Percentiles rank a stretch among this genome's conserved stretches.
These are phyloP conservation scores for Zychaea mexicana DNA, from an alignment of 371 early-diverging fungal genomes.

Conservation along the genomic window DNA sequence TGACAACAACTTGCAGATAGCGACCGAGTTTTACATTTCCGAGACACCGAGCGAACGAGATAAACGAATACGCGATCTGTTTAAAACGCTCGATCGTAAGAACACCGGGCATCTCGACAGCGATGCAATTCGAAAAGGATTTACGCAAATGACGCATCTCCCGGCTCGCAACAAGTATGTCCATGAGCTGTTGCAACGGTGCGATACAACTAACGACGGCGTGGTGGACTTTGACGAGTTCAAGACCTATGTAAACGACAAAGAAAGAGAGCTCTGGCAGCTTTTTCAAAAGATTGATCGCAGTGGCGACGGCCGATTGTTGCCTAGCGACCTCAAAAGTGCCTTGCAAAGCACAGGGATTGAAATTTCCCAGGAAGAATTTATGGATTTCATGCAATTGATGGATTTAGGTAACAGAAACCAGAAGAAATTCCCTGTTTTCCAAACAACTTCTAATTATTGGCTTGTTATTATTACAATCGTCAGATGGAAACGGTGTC, in stretches of 20 bases:
- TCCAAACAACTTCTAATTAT: too few species aligned
- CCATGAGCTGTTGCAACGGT: conserved; percentile 52
- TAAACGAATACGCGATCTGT: conserved; percentile 41
- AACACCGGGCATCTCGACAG: conserved; percentile 35
- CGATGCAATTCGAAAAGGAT: conserved; percentile 41
- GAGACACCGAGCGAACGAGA: conserved; percentile 45
- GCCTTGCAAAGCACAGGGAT: conserved; percentile 62
- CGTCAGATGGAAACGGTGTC: conserved; percentile 56
- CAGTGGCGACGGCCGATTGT: conserved; percentile 59
- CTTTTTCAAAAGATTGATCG: conserved; percentile 65
- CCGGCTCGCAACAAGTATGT: conserved; percentile 46
- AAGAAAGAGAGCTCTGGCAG: conserved; percentile 63
- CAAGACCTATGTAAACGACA: conserved; percentile 60
- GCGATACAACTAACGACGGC: conserved; percentile 59
- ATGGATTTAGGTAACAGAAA: conserved; percentile 61
- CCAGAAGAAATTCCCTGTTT: too few species aligned
- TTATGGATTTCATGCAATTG: conserved; percentile 56
- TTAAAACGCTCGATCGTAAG: conserved; percentile 41
- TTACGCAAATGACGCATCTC: conserved; percentile 43
- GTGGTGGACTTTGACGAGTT: conserved; percentile 65
- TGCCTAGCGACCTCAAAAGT: conserved; percentile 50
- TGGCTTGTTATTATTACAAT: neutral
- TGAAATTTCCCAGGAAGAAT: conserved; percentile 58
- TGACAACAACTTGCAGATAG: conserved; percentile 11
- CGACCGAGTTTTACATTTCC: conserved; percentile 36